Percentiles rank a stretch among this genome's conserved stretches.
Conservation (phyloP, 2,329 filamentous ascomycete genomes). For the Paraphoma chrysanthemicola region DNA sequence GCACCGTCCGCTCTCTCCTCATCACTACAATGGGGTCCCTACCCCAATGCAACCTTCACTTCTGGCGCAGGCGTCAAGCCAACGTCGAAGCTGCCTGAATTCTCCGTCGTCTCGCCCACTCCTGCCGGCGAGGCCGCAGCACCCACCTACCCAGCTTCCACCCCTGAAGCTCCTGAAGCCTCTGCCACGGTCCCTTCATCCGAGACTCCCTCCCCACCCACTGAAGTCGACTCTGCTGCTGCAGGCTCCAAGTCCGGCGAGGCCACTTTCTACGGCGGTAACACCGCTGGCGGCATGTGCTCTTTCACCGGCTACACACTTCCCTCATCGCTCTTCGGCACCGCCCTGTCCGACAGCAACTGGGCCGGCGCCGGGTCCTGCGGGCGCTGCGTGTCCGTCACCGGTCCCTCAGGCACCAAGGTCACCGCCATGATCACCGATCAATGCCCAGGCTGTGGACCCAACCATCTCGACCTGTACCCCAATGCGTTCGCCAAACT, state of each 20-base stretch:
- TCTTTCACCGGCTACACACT: constrained; percentile 69
- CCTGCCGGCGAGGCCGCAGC: not conserved
- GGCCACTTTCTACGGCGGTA: constrained; percentile 49
- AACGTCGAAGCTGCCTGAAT: not conserved
- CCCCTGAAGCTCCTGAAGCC: not conserved
- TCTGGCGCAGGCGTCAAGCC: constrained; percentile 4
- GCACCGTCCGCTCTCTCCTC: constrained; percentile 6
- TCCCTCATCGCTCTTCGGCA: constrained; percentile 65
- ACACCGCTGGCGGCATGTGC: constrained; percentile 65
- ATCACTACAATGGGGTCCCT: constrained; percentile 14
- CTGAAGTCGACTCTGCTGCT: not conserved
- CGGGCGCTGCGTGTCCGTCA: constrained; percentile 68
- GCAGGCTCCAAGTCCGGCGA: constrained; percentile 29
- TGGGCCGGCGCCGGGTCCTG: constrained; percentile 65
- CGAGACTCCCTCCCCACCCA: constrained; percentile 5
- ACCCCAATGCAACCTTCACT: constrained; percentile 20
- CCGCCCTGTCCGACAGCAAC: constrained; percentile 65
- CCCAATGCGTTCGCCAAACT: constrained; percentile 58
- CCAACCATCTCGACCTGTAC: constrained; percentile 65
- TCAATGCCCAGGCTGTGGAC: constrained; percentile 62
- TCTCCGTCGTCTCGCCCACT: constrained; percentile 3
- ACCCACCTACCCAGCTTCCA: constrained; percentile 6
- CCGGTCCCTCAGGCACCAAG: constrained; percentile 61
- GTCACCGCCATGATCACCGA: constrained; percentile 72
- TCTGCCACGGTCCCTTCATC: constrained; percentile 10